phyloP scores from a whole-genome alignment of 768 basidiomycete genomes.

The Lanmaoa rubissima region DNA sequence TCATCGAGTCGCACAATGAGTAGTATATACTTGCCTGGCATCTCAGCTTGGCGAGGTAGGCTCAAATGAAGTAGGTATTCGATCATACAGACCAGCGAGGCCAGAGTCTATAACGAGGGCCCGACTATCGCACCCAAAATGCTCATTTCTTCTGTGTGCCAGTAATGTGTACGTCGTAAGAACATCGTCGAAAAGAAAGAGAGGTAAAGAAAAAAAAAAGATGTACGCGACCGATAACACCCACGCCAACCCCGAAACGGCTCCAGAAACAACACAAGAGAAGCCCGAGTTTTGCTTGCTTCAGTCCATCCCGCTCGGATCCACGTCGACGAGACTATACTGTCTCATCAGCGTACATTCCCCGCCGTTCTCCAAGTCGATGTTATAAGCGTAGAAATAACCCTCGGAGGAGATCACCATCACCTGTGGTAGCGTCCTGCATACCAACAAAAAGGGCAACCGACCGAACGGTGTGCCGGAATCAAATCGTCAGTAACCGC shows the following conservation, averaged over 20 bases:
- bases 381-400: slow-evolving; percentile 92
- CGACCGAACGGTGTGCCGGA: neutral
- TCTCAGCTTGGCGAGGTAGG: too few relatives aligned
- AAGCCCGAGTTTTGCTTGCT: neutral
- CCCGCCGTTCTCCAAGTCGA: slow-evolving; percentile 94
- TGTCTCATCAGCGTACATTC: slow-evolving; percentile 96
- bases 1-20: too few relatives aligned
- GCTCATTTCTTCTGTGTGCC: neutral
- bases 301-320: slow-evolving; percentile 32
- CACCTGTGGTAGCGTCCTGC: slow-evolving; percentile 89
- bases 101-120: too few relatives aligned
- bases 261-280: neutral
- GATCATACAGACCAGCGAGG: too few relatives aligned
- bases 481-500: neutral
- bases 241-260: neutral
- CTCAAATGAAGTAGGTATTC: too few relatives aligned
- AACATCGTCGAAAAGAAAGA: neutral
- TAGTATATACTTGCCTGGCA: too few relatives aligned
- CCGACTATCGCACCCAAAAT: neutral
- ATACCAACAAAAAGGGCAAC: neutral
- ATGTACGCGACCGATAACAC: neutral
- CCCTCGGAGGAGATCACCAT: slow-evolving; percentile 97
- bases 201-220: neutral
- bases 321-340: slow-evolving; percentile 51
- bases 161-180: slow-evolving; percentile 4